phyloP scores from a whole-genome alignment of 2,329 filamentous ascomycete genomes.

The Pestalotiopsis sp. region DNA sequence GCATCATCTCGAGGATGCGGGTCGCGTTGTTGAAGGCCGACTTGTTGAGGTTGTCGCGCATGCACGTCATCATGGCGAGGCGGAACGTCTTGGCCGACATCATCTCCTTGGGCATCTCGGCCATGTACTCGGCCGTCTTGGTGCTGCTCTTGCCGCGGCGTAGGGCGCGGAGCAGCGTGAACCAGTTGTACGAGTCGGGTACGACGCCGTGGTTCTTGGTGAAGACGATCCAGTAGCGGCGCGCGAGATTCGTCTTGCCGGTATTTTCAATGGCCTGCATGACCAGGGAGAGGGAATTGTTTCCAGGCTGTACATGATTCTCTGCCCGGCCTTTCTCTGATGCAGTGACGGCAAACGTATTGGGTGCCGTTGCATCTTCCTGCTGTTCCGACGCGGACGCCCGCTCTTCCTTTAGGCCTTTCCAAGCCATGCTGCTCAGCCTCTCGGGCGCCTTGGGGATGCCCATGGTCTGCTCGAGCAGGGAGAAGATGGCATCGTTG shows the following conservation, averaged over 20 bases:
- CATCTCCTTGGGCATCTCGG: slow-evolving; percentile 49
- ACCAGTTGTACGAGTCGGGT: slow-evolving; percentile 75
- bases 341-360: not conserved
- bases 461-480: slow-evolving; percentile 83
- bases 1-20: slow-evolving; percentile 68
- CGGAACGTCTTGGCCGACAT: slow-evolving; percentile 62
- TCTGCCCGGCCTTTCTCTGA: slow-evolving; percentile 17
- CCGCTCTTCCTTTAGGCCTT: slow-evolving; percentile 2
- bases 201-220: slow-evolving; percentile 62
- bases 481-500: slow-evolving; percentile 71
- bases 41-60: slow-evolving; percentile 76
- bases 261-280: slow-evolving; percentile 66
- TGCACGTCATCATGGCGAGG: slow-evolving; percentile 74
- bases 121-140: slow-evolving; percentile 62
- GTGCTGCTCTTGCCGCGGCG: slow-evolving; percentile 67
- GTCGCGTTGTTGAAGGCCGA: slow-evolving; percentile 68
- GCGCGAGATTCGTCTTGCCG: slow-evolving; percentile 63
- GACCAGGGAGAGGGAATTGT: slow-evolving; percentile 69
- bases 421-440: slow-evolving; percentile 21
- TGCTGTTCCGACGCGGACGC: not conserved
- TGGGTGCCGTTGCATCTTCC: not conserved
- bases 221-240: slow-evolving; percentile 78
- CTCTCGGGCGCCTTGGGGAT: slow-evolving; percentile 59
- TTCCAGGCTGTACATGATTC: slow-evolving; percentile 50
- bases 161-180: slow-evolving; percentile 69